Conservation (phyloP, 805 yeast species). For the Kodamaea neixiangensis region DNA sequence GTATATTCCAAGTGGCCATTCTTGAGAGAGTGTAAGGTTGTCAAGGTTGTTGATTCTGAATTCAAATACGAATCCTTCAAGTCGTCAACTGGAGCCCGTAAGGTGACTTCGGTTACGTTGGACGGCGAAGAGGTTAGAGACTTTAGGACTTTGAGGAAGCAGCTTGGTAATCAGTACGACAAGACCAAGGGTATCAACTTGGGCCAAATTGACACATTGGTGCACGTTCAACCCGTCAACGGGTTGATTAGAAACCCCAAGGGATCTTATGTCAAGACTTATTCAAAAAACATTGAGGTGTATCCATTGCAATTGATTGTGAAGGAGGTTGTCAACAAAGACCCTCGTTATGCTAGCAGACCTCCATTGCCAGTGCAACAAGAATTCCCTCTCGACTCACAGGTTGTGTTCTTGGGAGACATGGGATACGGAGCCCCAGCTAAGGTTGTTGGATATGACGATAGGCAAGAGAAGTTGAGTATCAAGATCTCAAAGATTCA, state of each 20-base stretch:
- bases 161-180: conserved; percentile 45
- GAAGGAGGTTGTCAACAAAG: conserved; percentile 70
- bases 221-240: conserved; percentile 70
- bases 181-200: conserved; percentile 63
- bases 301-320: conserved; percentile 85
- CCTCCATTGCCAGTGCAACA: conserved; percentile 75
- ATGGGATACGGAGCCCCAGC: conserved; percentile 87
- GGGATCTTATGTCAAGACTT: conserved; percentile 83
- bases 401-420: conserved; percentile 79
- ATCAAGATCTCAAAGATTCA: conserved; percentile 47
- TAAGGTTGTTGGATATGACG: conserved; percentile 59
- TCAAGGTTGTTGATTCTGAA: conserved; percentile 58
- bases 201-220: conserved; percentile 56
- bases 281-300: conserved; percentile 48
- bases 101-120: conserved; percentile 37
- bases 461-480: conserved; percentile 43
- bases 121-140: conserved; percentile 44
- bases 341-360: conserved; percentile 68
- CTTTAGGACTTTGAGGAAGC: conserved; percentile 43
- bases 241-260: conserved; percentile 68
- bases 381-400: conserved; percentile 75
- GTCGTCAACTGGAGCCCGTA: conserved; percentile 23
- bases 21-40: conserved; percentile 74
- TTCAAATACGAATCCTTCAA: conserved; percentile 47
- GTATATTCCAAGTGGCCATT: conserved; percentile 91